Conservation (phyloP, 1,284 basidiomycete genomes). For the Leccinum subfulvum region DNA sequence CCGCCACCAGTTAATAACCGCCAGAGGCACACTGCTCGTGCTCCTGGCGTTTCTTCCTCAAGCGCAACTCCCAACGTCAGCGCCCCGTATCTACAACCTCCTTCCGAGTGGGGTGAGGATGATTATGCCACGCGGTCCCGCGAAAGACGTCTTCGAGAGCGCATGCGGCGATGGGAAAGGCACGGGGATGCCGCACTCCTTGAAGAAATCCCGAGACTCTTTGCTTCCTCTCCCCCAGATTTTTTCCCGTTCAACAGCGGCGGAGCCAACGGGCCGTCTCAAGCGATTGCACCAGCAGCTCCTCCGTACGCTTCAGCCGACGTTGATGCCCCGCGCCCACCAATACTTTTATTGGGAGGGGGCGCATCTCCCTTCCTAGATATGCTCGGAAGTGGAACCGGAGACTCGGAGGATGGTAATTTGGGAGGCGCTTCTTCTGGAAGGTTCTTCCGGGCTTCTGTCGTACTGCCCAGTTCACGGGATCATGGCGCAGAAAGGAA, state of each 20-base stretch:
- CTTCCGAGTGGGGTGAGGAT: conserved; percentile 62
- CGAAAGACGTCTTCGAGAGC: conserved; percentile 65
- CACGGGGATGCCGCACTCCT: conserved; percentile 49
- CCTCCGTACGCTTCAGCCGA: conserved; percentile 37
- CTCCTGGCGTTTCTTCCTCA: conserved; percentile 8
- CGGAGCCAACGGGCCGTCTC: conserved; percentile 10
- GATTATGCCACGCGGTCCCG: conserved; percentile 60
- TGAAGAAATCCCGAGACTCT: conserved; percentile 60
- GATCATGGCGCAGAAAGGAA: conserved; percentile 55
- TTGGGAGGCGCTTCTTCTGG: conserved; percentile 16
- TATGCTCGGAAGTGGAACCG: conserved; percentile 20
- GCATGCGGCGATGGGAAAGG: conserved; percentile 70
- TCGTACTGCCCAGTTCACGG: conserved; percentile 67
- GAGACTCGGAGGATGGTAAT: conserved; percentile 24
- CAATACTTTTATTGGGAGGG: conserved; percentile 54
- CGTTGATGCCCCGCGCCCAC: conserved; percentile 38
- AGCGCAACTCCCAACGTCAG: neutral
- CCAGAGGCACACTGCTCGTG: conserved; percentile 30
- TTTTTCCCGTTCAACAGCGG: conserved; percentile 10
- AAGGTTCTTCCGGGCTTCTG: conserved; percentile 68
- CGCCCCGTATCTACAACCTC: conserved; percentile 6
- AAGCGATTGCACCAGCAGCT: conserved; percentile 13
- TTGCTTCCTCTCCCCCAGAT: conserved; percentile 26
- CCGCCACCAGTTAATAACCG: conserved; percentile 4
- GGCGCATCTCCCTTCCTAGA: conserved; percentile 29